Percentiles rank a stretch among this genome's conserved stretches.
Evolutionary conservation across 352 stramenopile species (phyloP).

Genomic region (Phytophthora pini): DNA sequence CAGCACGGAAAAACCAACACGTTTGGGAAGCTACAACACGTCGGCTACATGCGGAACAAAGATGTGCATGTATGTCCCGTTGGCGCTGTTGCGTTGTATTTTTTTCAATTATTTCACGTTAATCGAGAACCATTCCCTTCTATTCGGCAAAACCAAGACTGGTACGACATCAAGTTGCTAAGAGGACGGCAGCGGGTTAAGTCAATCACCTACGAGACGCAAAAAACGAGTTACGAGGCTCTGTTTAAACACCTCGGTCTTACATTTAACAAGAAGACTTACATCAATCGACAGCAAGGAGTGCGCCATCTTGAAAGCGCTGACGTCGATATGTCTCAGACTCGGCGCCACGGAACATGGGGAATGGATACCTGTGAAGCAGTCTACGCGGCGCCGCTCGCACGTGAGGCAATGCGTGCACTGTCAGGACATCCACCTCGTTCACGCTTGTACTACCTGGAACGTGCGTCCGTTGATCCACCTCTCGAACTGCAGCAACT

Average conservation of each 20-base stretch:
- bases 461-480: conserved; percentile 8
- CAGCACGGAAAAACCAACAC: conserved; percentile 9
- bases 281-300: conserved; percentile 19
- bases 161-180: conserved; percentile 12
- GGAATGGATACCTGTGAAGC: conserved; percentile 6
- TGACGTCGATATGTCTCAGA: conserved; percentile 5
- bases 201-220: conserved; percentile 11
- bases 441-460: conserved; percentile 3
- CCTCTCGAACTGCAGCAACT: neutral
- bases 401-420: neutral
- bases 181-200: conserved; percentile 1
- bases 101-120: neutral
- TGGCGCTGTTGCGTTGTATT: neutral
- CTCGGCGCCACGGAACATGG: conserved; percentile 4
- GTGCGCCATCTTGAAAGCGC: conserved; percentile 4
- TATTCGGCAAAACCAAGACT: conserved; percentile 1
- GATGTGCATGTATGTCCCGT: neutral
- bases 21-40: conserved; percentile 2
- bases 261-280: conserved; percentile 7
- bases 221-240: conserved; percentile 13
- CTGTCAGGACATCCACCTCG: conserved; percentile 2
- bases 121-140: neutral
- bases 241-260: conserved; percentile 4
- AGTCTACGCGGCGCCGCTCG: conserved; percentile 3
- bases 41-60: conserved; percentile 1